Conservation (phyloP, 2,329 filamentous ascomycete genomes). For the Botrytis hyacinthi region DNA sequence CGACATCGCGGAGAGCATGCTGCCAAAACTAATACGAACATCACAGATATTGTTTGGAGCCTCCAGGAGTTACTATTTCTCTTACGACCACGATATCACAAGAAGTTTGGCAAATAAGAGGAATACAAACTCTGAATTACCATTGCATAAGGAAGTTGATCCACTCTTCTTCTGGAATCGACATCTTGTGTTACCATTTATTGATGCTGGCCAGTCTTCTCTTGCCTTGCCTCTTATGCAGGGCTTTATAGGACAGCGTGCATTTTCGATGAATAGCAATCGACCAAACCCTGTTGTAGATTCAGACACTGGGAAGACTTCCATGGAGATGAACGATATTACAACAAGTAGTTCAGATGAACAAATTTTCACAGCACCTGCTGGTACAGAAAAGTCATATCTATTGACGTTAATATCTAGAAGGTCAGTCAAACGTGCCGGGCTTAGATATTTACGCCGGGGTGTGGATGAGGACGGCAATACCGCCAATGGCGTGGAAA, state of each 20-base stretch:
- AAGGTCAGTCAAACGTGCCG: slow-evolving; percentile 80
- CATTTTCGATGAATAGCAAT: slow-evolving; percentile 69
- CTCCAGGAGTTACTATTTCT: slow-evolving; percentile 87
- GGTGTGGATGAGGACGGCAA: slow-evolving; percentile 88
- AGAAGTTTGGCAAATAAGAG: slow-evolving; percentile 52
- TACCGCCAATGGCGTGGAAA: slow-evolving; percentile 88
- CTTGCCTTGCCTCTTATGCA: slow-evolving; percentile 84
- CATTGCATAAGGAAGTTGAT: slow-evolving; percentile 72
- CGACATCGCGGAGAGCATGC: slow-evolving; percentile 44
- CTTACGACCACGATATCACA: slow-evolving; percentile 92
- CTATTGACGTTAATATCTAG: slow-evolving; percentile 90
- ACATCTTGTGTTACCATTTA: slow-evolving; percentile 70
- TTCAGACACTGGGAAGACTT: slow-evolving; percentile 47
- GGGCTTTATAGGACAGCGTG: slow-evolving; percentile 85
- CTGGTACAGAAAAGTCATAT: slow-evolving; percentile 30
- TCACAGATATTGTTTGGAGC: slow-evolving; percentile 80
- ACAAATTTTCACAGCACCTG: slow-evolving; percentile 21
- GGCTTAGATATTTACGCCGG: slow-evolving; percentile 83
- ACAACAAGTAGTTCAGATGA: slow-evolving; percentile 31
- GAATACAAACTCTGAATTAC: slow-evolving; percentile 48
- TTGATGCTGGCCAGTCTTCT: slow-evolving; percentile 66
- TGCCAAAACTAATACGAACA: slow-evolving; percentile 82
- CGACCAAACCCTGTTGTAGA: slow-evolving; percentile 49
- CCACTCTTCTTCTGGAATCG: slow-evolving; percentile 89
- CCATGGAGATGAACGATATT: slow-evolving; percentile 42